Evolutionary conservation across 2,329 filamentous ascomycete genomes (phyloP).

Genomic region (Xylariomycetidae sp.): DNA sequence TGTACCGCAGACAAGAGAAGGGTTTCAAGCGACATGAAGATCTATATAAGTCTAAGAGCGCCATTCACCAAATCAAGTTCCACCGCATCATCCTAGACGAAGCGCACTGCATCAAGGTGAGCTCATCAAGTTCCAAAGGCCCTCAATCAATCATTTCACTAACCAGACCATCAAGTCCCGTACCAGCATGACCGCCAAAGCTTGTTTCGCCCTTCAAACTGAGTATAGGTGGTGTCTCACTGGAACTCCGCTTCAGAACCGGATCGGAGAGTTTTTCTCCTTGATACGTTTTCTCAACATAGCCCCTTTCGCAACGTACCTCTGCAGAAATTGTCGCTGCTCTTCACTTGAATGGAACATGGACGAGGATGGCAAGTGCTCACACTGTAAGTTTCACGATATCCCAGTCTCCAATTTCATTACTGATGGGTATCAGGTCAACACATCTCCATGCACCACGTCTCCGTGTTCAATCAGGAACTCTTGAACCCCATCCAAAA

Average conservation of each 20-base stretch:
- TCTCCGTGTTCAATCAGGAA: conserved; percentile 91
- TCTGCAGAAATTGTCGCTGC: conserved; percentile 84
- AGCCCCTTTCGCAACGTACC: conserved; percentile 84
- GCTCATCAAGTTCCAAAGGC: conserved; percentile 1
- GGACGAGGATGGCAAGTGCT: conserved; percentile 66
- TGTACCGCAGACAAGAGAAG: conserved; percentile 88
- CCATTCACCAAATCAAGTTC: conserved; percentile 81
- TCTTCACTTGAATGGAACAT: conserved; percentile 80
- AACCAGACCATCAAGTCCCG: conserved; percentile 48
- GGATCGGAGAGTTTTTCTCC: conserved; percentile 96
- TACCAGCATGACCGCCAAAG: conserved; percentile 86
- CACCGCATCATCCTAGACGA: conserved; percentile 94
- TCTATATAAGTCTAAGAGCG: conserved; percentile 71
- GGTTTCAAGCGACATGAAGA: conserved; percentile 80
- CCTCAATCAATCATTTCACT: conserved; percentile 15
- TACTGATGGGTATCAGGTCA: conserved; percentile 17
- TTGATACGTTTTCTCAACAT: conserved; percentile 87
- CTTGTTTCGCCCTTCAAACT: conserved; percentile 85
- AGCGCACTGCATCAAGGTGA: conserved; percentile 84
- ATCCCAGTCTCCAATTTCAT: conserved; percentile 5
- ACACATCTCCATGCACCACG: conserved; percentile 40
- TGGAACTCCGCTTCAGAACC: conserved; percentile 92
- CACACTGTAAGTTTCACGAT: conserved; percentile 55
- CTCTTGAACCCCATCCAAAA: conserved; percentile 77
- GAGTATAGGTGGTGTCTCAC: conserved; percentile 94